Conservation (phyloP, 257 asterid species). For the Solanum neorickii region DNA sequence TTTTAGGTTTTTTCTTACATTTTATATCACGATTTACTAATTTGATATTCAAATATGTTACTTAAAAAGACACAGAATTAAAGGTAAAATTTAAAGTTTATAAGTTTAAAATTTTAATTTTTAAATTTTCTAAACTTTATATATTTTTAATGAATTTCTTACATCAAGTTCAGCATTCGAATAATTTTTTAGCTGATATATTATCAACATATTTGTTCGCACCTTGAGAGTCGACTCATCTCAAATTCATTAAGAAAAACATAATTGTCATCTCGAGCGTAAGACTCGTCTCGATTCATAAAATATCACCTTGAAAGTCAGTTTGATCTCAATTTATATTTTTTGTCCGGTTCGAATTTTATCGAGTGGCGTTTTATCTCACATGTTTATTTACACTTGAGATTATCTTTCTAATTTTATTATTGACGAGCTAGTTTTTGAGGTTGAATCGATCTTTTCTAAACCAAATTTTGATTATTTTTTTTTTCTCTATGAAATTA, state of each 20-base stretch:
- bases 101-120: not conserved
- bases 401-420: not conserved
- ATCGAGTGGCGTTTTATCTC: not conserved
- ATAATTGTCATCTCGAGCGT: no score
- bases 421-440: not conserved
- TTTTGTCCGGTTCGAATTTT: not conserved
- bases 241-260: not conserved
- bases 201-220: not conserved
- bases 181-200: rapidly evolving
- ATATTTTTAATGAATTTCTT: not conserved
- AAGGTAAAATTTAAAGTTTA: no score
- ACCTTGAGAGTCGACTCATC: not conserved
- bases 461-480: not conserved
- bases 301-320: not conserved
- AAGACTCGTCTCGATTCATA: no score
- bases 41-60: not conserved
- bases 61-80: rapidly evolving
- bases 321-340: not conserved
- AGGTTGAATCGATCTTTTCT: not conserved
- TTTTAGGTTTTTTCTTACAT: not conserved
- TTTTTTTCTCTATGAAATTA: not conserved
- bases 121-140: not conserved
- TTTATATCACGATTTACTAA: not conserved
- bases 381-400: not conserved
- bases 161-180: not conserved